These are phyloP conservation scores for Salvia splendens DNA, from an alignment of 257 asterid genomes.

Conservation along the genomic window DNA sequence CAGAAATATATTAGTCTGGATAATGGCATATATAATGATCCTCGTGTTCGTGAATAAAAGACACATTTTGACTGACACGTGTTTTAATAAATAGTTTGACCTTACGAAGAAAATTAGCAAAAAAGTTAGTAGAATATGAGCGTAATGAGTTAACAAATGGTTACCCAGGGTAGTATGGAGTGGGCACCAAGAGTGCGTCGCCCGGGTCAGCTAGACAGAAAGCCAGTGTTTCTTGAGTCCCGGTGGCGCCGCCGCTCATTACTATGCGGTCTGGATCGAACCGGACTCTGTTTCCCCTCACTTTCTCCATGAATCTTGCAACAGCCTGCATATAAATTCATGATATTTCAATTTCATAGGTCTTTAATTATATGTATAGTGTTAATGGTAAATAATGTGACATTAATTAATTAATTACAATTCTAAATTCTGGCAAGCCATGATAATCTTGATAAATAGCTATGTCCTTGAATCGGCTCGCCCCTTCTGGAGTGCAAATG, in stretches of 20 bases:
- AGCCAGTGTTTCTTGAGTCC: conserved; percentile 74
- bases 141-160: background rate
- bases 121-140: too few relatives aligned
- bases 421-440: conserved; percentile 79
- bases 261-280: conserved; percentile 75
- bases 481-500: conserved; percentile 62
- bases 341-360: background rate
- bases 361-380: background rate
- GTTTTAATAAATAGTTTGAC: too few relatives aligned
- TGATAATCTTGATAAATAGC: conserved; percentile 75
- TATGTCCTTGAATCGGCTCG: conserved; percentile 49
- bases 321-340: conserved; percentile 56
- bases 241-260: conserved; percentile 92
- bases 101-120: too few relatives aligned
- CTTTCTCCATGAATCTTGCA: conserved; percentile 81
- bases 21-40: too few relatives aligned
- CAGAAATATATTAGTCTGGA: background rate
- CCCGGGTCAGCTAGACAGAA: conserved; percentile 90
- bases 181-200: conserved; percentile 79
- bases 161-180: conserved; percentile 92
- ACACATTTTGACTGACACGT: too few relatives aligned
- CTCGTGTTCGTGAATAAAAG: too few relatives aligned
- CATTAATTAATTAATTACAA: conserved; percentile 35
- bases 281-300: conserved; percentile 64
- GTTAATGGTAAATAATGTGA: background rate